phyloP scores from a whole-genome alignment of 148 eudicot species.

The Rhododendron ferrugineum region DNA sequence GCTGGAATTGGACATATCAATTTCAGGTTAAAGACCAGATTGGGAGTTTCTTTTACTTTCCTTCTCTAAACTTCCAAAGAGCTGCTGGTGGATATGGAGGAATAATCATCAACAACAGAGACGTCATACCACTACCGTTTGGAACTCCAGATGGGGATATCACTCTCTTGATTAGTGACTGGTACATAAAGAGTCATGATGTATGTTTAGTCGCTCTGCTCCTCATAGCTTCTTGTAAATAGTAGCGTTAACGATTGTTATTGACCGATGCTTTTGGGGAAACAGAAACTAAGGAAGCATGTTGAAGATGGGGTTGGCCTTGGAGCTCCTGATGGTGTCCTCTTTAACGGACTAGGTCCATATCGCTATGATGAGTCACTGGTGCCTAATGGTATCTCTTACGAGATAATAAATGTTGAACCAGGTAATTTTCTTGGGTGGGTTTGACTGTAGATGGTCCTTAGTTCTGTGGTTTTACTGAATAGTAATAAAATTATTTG shows the following conservation, averaged over 20 bases:
- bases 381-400: slow-evolving; percentile 62
- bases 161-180: slow-evolving; percentile 82
- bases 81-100: slow-evolving; percentile 98
- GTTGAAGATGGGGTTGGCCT: slow-evolving; percentile 58
- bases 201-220: slow-evolving; percentile 32
- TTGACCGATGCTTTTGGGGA: slow-evolving; percentile 21
- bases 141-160: slow-evolving; percentile 89
- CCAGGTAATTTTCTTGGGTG: slow-evolving; percentile 54
- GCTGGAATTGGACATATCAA: slow-evolving; percentile 98
- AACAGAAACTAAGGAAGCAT: slow-evolving; percentile 71
- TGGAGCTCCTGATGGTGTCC: slow-evolving; percentile 88
- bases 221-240: slow-evolving; percentile 7
- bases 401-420: slow-evolving; percentile 65
- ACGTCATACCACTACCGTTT: slow-evolving; percentile 82
- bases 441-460: background rate
- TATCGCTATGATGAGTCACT: slow-evolving; percentile 61
- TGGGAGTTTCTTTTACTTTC: slow-evolving; percentile 97
- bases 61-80: slow-evolving; percentile 82
- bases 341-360: slow-evolving; percentile 87
- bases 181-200: slow-evolving; percentile 90
- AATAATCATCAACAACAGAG: slow-evolving; percentile 78
- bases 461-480: background rate
- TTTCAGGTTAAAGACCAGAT: slow-evolving; percentile 99
- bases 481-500: background rate
- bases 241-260: background rate